phyloP scores from a whole-genome alignment of 805 yeast species.

The Yamadazyma philogaea region DNA sequence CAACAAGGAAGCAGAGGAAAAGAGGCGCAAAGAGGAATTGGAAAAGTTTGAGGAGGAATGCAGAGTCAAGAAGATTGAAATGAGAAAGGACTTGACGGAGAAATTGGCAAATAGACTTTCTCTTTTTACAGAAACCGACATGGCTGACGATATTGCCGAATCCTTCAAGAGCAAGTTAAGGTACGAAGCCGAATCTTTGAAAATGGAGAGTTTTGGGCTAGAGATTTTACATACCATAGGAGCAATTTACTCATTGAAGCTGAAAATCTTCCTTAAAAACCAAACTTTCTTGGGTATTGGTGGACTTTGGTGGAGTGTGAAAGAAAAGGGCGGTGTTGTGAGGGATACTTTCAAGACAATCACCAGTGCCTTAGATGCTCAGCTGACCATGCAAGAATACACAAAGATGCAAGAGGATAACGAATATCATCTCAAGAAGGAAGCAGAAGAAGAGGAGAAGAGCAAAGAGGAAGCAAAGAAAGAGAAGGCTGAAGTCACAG shows the following conservation, averaged over 20 bases:
- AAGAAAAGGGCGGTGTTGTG: conserved; percentile 71
- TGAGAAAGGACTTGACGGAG: conserved; percentile 57
- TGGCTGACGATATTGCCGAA: conserved; percentile 40
- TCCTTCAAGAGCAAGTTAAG: conserved; percentile 61
- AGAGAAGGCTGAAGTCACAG: conserved; percentile 20
- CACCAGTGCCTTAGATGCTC: conserved; percentile 75
- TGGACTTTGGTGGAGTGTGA: conserved; percentile 65
- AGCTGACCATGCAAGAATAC: conserved; percentile 70
- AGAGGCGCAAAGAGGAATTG: conserved; percentile 46
- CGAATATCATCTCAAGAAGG: conserved; percentile 40
- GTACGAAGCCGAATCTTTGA: conserved; percentile 79
- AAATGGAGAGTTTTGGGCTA: conserved; percentile 81
- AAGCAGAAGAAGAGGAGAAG: conserved; percentile 21
- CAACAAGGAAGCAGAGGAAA: conserved; percentile 42
- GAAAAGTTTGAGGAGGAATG: conserved; percentile 79
- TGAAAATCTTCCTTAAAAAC: conserved; percentile 60
- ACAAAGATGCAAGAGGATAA: conserved; percentile 62
- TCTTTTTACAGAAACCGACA: conserved; percentile 42
- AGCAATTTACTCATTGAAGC: conserved; percentile 62
- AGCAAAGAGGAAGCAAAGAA: conserved; percentile 16
- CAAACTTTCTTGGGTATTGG: conserved; percentile 63
- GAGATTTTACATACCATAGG: conserved; percentile 79
- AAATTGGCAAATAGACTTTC: conserved; percentile 50
- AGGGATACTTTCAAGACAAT: conserved; percentile 71
- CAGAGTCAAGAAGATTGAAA: conserved; percentile 58